These are phyloP conservation scores for Delitschia confertaspora DNA, from an alignment of 495 filamentous ascomycete genomes.

Conservation along the genomic window DNA sequence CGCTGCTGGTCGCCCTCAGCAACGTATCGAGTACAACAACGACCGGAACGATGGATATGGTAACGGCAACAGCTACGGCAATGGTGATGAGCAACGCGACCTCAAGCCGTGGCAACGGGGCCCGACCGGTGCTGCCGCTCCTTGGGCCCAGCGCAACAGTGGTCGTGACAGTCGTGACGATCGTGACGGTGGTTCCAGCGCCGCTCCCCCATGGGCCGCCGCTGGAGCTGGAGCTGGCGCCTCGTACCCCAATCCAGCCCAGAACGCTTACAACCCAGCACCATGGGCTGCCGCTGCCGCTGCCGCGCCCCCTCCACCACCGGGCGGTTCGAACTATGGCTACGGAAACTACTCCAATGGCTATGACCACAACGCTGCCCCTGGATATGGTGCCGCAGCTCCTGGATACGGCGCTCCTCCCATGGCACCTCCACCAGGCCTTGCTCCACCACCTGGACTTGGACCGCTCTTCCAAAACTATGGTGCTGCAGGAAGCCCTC, in stretches of 20 bases:
- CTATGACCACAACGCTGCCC: conserved; percentile 11
- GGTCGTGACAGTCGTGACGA: conserved; percentile 20
- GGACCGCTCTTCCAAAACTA: conserved; percentile 62
- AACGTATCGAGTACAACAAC: conserved; percentile 56
- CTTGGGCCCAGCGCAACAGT: conserved; percentile 54
- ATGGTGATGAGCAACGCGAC: conserved; percentile 44
- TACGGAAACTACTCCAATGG: conserved; percentile 8
- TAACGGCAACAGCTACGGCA: conserved; percentile 35
- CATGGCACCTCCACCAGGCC: no score
- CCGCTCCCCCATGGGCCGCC: conserved; percentile 25
- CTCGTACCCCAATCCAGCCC: conserved; percentile 11
- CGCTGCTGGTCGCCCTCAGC: conserved; percentile 58
- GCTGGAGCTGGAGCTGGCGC: conserved; percentile 11
- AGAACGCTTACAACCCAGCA: conserved; percentile 15
- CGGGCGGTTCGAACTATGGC: conserved; percentile 4
- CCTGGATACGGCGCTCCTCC: conserved; percentile 45
- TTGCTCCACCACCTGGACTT: conserved; percentile 58
- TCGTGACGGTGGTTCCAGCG: conserved; percentile 32
- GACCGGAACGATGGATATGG: conserved; percentile 57
- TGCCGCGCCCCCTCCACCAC: conserved; percentile 1
- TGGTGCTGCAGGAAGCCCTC: conserved; percentile 40
- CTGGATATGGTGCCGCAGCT: not conserved
- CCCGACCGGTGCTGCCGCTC: conserved; percentile 77
- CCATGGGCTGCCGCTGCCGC: conserved; percentile 22
- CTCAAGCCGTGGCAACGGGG: conserved; percentile 87